phyloP scores from a whole-genome alignment of 257 asterid genomes.

The Orobanche coerulescens region DNA sequence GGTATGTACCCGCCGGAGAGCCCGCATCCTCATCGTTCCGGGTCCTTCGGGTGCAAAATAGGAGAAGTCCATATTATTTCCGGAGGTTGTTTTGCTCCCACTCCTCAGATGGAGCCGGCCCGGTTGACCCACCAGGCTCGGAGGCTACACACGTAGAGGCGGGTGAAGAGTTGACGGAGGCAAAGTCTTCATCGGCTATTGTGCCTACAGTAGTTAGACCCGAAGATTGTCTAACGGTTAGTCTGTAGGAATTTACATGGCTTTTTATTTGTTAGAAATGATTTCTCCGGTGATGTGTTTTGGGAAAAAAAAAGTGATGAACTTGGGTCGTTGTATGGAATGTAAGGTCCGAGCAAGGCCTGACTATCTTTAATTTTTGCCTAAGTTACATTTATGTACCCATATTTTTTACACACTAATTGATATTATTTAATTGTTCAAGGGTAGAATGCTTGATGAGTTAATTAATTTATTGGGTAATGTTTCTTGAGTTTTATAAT shows the following conservation, averaged over 20 bases:
- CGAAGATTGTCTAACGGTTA: constrained; percentile 85
- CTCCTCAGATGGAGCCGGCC: constrained; percentile 48
- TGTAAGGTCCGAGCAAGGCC: not conserved
- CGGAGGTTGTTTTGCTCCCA: constrained; percentile 82
- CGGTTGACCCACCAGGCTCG: constrained; percentile 30
- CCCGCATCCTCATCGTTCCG: constrained; percentile 51
- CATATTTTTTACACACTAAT: not conserved
- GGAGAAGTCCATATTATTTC: constrained; percentile 29
- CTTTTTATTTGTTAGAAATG: constrained; percentile 10
- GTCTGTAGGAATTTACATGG: constrained; percentile 16
- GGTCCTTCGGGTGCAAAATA: constrained; percentile 32
- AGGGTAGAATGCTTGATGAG: not conserved
- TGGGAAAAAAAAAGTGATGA: too few relatives aligned
- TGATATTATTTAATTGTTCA: not conserved
- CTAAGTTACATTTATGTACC: not conserved
- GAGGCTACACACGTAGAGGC: constrained; percentile 39
- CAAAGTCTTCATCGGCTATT: constrained; percentile 61
- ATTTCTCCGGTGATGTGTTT: not conserved
- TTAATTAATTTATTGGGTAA: not conserved
- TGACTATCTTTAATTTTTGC: not conserved
- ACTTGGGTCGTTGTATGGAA: too few relatives aligned
- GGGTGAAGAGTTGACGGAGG: constrained; percentile 47
- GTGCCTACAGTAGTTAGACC: constrained; percentile 73
- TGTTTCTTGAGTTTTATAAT: not conserved
- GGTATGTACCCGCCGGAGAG: constrained; percentile 33